phyloP scores from a whole-genome alignment of 495 filamentous ascomycete genomes.

The Saxispiralis lemnorum region DNA sequence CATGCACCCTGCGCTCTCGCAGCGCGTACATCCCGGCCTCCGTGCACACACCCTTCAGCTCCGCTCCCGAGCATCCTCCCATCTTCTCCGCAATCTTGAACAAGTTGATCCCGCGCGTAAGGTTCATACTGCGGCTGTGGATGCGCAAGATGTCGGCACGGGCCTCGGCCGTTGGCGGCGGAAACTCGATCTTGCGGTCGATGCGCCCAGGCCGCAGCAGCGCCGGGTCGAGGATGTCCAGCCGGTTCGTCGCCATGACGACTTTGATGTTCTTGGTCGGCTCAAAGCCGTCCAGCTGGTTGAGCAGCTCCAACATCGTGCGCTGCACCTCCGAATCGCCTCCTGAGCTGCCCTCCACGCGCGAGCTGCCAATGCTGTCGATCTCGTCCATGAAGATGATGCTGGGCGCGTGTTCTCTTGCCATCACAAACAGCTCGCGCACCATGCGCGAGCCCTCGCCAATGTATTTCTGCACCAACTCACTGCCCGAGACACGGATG shows the following conservation, averaged over 20 bases:
- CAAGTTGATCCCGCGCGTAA: slow-evolving; percentile 92
- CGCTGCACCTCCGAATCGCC: slow-evolving; percentile 98
- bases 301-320: slow-evolving; percentile 96
- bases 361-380: slow-evolving; percentile 92
- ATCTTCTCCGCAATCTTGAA: slow-evolving; percentile 99
- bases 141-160: slow-evolving; percentile 95
- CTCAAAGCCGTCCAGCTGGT: slow-evolving; percentile 97
- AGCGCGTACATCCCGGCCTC: slow-evolving; percentile 96
- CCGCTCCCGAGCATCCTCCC: slow-evolving; percentile 94
- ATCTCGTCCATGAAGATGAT: slow-evolving; percentile 99
- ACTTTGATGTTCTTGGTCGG: slow-evolving; percentile 99
- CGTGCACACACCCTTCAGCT: slow-evolving; percentile 93
- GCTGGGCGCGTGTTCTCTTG: slow-evolving; percentile 91
- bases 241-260: slow-evolving; percentile 96
- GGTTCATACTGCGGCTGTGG: slow-evolving; percentile 92
- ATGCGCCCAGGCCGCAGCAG: slow-evolving; percentile 87
- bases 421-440: slow-evolving; percentile 97
- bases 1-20: slow-evolving; percentile 84
- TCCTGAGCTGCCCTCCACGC: slow-evolving; percentile 84
- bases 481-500: slow-evolving; percentile 89
- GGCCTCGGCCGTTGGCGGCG: slow-evolving; percentile 90
- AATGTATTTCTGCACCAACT: slow-evolving; percentile 98
- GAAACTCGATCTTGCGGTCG: slow-evolving; percentile 98
- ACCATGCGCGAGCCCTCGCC: slow-evolving; percentile 98
- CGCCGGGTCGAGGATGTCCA: slow-evolving; percentile 93